These are phyloP conservation scores for Sequoiadendron giganteum DNA, from an alignment of 75 land plant species.

Conservation along the genomic window DNA sequence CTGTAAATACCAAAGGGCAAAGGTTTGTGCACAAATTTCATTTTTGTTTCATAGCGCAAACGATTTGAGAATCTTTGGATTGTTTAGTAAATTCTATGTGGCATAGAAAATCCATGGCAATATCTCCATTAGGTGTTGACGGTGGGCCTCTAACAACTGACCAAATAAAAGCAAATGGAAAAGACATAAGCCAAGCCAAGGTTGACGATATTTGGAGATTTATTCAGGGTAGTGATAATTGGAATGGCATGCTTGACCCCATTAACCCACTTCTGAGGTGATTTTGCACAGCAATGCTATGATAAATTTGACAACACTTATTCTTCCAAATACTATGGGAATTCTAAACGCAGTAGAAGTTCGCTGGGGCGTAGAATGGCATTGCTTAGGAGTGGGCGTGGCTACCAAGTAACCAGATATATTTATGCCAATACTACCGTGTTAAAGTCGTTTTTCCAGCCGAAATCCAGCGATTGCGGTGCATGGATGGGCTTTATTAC, in stretches of 20 bases:
- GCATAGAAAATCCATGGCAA: too few species aligned
- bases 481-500: too few species aligned
- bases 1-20: too few species aligned
- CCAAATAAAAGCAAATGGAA: neutral
- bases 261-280: conserved; percentile 24
- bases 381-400: neutral
- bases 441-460: too few species aligned
- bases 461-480: too few species aligned
- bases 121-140: too few species aligned
- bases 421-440: neutral
- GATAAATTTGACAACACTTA: conserved; percentile 20
- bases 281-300: conserved; percentile 22
- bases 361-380: neutral
- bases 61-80: too few species aligned
- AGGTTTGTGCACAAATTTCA: too few species aligned
- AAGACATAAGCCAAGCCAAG: neutral
- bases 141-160: too few species aligned
- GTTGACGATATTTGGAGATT: neutral
- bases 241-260: conserved; percentile 27
- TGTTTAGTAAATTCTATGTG: too few species aligned
- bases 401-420: conserved; percentile 27
- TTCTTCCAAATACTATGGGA: conserved; percentile 12
- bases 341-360: conserved; percentile 6
- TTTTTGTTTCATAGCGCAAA: too few species aligned
- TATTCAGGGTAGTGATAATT: conserved; percentile 7